Evolutionary conservation across 2,329 filamentous ascomycete species (phyloP), one percentile per base, ranked within the genome.

Genomic region (Pseudogymnoascus sp.): DNA sequence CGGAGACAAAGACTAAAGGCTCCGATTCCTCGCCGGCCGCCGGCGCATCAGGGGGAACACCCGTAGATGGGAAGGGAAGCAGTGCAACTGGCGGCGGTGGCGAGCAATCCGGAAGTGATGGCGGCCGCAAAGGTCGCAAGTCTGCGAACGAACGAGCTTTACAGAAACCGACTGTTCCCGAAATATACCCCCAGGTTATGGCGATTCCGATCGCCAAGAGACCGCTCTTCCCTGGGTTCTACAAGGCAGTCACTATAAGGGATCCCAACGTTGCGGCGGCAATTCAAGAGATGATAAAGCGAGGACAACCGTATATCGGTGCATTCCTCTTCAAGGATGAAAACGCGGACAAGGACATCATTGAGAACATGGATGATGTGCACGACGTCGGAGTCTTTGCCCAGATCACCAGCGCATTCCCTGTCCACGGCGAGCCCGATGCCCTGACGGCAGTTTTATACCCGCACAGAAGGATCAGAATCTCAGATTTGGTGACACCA

Each of bases 281-380:
- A 21, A 96, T 99, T 68, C 89, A 93, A 64, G 96, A 99, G 73
- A 95, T 96, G 83, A 91, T 97, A 74, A 96, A 96, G 81, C 84
- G 93, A 61, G 95, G 95, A 0, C 96, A 99, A 75, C 96, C 93
- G 23, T 99, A 99, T 71, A 91, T 99, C 42, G 95, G 95, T 66
- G 93, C 93, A 2, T 99, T 99, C 77, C 77, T 99, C 72, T 92
- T 97, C 80, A 97, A 97, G 77, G 93, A 99, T 73, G 93, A 97
- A 73, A 89, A 91, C 67, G 89, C 90, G 66, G 95, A 97, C 74
- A 90, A 91, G 73, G 96, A 99, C 75, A 85, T 96, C 59, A 97
- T 99, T 73, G 90, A 93, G 68, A 93, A 88, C 68, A 81, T 89
- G 28, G 89, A 93, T 66, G 95, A 99, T 71, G 93, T 99, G 31